phyloP scores from a whole-genome alignment of 108 stramenopile species.

The Aurantiochytrium sp. region DNA sequence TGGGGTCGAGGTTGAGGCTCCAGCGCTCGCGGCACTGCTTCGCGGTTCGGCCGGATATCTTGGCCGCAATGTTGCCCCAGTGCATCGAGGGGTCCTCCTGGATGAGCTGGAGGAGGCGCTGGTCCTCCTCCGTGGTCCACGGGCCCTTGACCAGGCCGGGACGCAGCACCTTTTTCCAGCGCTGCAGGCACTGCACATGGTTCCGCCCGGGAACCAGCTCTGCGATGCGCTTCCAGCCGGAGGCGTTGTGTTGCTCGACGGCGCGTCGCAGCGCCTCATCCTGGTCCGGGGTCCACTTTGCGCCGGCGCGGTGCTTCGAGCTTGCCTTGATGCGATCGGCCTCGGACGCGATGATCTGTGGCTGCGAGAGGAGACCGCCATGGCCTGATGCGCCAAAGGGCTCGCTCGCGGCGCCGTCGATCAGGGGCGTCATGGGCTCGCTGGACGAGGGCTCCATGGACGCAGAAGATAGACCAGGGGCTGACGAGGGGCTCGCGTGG shows the following conservation, averaged over 20 bases:
- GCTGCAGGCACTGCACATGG: constrained; percentile 59
- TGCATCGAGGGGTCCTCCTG: neutral
- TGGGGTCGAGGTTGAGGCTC: neutral
- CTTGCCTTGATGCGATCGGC: neutral
- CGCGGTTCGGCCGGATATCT: neutral
- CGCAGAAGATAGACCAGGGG: too few relatives aligned
- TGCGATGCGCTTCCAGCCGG: neutral
- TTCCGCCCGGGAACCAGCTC: neutral
- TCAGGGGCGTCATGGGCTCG: too few relatives aligned
- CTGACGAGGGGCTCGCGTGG: too few relatives aligned
- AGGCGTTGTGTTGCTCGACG: neutral
- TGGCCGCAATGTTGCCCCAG: neutral
- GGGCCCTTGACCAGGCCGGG: constrained; percentile 56
- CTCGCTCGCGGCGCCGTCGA: too few relatives aligned
- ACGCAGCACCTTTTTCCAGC: constrained; percentile 62
- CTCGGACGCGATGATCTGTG: neutral
- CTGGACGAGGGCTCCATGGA: too few relatives aligned
- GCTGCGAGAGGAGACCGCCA: neutral
- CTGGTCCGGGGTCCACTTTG: constrained; percentile 1
- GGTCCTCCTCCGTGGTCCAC: constrained; percentile 17
- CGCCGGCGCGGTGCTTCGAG: neutral
- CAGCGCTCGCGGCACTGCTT: constrained; percentile 28
- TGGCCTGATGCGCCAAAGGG: too few relatives aligned
- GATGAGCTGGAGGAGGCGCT: neutral
- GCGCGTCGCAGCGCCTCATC: neutral